Percentiles rank a stretch among this genome's conserved stretches.
phyloP scores from a whole-genome alignment of 352 stramenopile species.

The Thraustotheca clavata region DNA sequence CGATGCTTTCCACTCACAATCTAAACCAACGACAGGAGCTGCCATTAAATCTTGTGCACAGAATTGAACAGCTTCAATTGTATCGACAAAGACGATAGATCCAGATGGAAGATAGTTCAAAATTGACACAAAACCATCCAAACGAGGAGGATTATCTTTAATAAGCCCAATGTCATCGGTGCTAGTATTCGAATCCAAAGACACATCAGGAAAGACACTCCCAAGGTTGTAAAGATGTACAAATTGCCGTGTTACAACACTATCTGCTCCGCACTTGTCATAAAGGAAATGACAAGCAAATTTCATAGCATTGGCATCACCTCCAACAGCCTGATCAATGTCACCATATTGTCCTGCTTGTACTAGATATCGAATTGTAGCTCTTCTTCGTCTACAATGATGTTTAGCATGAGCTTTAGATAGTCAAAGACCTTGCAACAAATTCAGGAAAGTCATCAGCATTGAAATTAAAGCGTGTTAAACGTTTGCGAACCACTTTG shows the following conservation, averaged over 20 bases:
- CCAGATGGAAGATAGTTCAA: constrained; percentile 30
- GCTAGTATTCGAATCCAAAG: constrained; percentile 26
- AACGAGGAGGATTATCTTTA: constrained; percentile 34
- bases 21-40: constrained; percentile 50
- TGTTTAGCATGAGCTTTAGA: neutral
- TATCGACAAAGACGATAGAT: constrained; percentile 57
- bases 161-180: constrained; percentile 25
- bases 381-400: constrained; percentile 31
- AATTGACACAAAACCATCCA: constrained; percentile 43
- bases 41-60: constrained; percentile 37
- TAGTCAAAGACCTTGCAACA: constrained; percentile 30
- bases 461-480: constrained; percentile 47
- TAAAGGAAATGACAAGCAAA: constrained; percentile 56
- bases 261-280: constrained; percentile 29
- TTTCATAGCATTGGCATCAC: constrained; percentile 25
- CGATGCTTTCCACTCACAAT: constrained; percentile 70
- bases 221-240: constrained; percentile 35
- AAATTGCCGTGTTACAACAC: constrained; percentile 46
- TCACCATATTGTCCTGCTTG: constrained; percentile 56
- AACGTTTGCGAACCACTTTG: constrained; percentile 65
- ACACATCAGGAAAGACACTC: constrained; percentile 37
- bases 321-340: constrained; percentile 31
- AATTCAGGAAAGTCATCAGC: constrained; percentile 48
- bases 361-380: constrained; percentile 48
- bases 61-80: constrained; percentile 25